phyloP scores from a whole-genome alignment of 306 rosid species.

The Cucumis sativus region DNA sequence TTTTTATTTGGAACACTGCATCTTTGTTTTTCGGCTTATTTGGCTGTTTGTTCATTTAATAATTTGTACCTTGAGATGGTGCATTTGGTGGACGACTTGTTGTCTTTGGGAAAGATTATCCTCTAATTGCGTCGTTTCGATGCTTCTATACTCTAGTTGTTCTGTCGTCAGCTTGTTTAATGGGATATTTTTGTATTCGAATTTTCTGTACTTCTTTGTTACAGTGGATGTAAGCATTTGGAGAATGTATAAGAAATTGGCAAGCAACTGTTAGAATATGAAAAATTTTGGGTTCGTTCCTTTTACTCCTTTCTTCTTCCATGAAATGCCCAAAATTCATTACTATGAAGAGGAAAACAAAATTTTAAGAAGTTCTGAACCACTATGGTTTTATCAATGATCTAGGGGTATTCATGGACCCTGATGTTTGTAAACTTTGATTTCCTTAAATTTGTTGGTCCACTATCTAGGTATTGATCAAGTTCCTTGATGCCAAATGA shows the following conservation, averaged over 20 bases:
- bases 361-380: background rate
- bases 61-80: slow-evolving; percentile 1
- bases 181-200: background rate
- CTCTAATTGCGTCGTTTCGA: slow-evolving; percentile 1
- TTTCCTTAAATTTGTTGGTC: background rate
- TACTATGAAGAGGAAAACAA: background rate
- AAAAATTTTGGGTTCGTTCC: background rate
- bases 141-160: background rate
- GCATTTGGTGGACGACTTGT: background rate
- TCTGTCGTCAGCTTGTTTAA: background rate
- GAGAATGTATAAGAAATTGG: background rate
- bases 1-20: background rate
- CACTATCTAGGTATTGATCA: background rate
- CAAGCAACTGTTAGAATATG: background rate
- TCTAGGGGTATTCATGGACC: background rate
- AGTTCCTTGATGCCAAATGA: background rate
- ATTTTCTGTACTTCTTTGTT: slow-evolving; percentile 1
- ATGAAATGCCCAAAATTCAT: background rate
- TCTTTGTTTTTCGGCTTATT: background rate
- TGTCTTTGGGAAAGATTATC: background rate
- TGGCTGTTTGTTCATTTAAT: background rate
- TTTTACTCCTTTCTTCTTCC: background rate
- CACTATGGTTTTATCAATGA: background rate
- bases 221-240: background rate
- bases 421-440: background rate